Evolutionary conservation across 2,329 filamentous ascomycete species (phyloP).

Genomic region (Aspergillus niger): DNA sequence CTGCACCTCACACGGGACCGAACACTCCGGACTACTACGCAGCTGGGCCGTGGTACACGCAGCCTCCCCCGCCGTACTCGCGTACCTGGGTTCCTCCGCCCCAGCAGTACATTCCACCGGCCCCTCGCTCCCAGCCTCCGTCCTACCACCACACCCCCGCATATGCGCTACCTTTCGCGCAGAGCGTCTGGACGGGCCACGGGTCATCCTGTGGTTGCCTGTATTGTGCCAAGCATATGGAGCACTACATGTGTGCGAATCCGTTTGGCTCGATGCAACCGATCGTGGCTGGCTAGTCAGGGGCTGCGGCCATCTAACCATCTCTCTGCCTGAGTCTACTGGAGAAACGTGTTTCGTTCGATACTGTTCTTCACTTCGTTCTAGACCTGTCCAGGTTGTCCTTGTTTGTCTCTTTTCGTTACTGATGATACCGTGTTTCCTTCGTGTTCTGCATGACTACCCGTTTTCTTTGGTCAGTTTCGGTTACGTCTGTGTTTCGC

Average conservation of each 20-base stretch:
- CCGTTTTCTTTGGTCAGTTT: conserved; percentile 34
- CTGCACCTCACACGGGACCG: conserved; percentile 51
- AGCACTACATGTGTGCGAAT: conserved; percentile 51
- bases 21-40: conserved; percentile 52
- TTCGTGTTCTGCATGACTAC: conserved; percentile 29
- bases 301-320: background rate
- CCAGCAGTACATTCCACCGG: conserved; percentile 38
- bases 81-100: conserved; percentile 42
- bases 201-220: conserved; percentile 51
- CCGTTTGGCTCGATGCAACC: conserved; percentile 50
- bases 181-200: conserved; percentile 51
- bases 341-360: conserved; percentile 11
- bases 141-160: conserved; percentile 53
- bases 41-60: conserved; percentile 45
- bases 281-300: conserved; percentile 38
- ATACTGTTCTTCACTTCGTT: conserved; percentile 20
- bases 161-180: conserved; percentile 49
- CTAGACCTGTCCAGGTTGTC: conserved; percentile 29
- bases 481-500: conserved; percentile 32
- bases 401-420: conserved; percentile 24
- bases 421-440: conserved; percentile 35
- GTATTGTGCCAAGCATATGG: conserved; percentile 52
- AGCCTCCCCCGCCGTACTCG: conserved; percentile 45
- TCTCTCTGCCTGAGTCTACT: background rate
- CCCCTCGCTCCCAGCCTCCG: conserved; percentile 47